Evolutionary conservation across 495 filamentous ascomycete genomes (phyloP).

Genomic region (Daldinia grandis): DNA sequence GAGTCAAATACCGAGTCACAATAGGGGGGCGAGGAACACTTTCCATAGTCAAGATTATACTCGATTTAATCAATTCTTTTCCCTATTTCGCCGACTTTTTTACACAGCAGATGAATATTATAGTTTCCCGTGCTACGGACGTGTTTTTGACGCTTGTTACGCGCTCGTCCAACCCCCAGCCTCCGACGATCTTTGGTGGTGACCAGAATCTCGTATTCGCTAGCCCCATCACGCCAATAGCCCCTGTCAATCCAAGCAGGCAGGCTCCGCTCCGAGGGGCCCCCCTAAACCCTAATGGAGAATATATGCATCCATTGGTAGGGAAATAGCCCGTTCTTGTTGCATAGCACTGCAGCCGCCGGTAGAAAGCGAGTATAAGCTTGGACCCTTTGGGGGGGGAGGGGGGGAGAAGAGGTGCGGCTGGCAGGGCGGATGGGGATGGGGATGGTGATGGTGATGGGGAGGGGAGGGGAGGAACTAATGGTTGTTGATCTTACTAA

Average conservation of each 20-base stretch:
- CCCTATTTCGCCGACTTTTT: neutral
- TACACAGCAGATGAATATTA: neutral
- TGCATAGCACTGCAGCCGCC: constrained; percentile 9
- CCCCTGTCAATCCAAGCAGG: constrained; percentile 41
- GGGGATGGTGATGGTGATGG: neutral
- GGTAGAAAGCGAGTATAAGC: constrained; percentile 26
- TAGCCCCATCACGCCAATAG: constrained; percentile 43
- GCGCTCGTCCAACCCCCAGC: constrained; percentile 26
- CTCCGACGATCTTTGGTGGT: constrained; percentile 41
- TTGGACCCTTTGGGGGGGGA: neutral
- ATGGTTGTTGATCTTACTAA: neutral
- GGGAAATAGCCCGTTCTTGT: constrained; percentile 20
- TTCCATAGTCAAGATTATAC: constrained; percentile 8
- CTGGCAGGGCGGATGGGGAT: neutral
- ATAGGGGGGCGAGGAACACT: constrained; percentile 13
- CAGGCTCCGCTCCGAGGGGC: constrained; percentile 34
- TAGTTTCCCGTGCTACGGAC: neutral
- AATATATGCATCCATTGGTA: constrained; percentile 24
- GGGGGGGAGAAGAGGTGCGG: constrained; percentile 2
- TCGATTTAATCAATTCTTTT: neutral
- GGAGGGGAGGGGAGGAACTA: constrained; percentile 2
- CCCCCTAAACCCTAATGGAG: constrained; percentile 32
- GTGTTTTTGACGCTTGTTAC: constrained; percentile 25
- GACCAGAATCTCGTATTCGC: constrained; percentile 46
- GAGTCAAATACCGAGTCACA: neutral